These are phyloP conservation scores for Tilletiopsis washingtonensis DNA, from an alignment of 1,284 basidiomycete genomes.

Conservation along the genomic window DNA sequence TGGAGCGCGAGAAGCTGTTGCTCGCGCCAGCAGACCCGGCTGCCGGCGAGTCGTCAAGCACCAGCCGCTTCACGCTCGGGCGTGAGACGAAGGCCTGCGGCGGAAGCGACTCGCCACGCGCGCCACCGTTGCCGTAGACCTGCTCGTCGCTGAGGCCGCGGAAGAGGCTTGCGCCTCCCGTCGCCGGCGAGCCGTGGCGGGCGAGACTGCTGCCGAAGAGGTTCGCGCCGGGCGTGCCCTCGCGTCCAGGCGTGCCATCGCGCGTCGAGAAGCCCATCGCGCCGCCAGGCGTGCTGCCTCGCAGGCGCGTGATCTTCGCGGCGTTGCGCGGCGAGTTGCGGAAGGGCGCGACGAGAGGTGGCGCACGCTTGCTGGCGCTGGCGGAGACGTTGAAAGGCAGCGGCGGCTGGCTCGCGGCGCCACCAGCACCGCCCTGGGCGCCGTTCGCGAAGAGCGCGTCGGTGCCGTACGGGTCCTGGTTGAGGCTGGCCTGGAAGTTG, in stretches of 20 bases:
- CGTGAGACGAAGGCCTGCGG: slow-evolving; percentile 4
- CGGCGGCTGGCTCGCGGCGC: slow-evolving; percentile 21
- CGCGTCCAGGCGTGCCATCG: slow-evolving; percentile 35
- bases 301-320: slow-evolving; percentile 39
- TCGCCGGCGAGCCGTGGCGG: slow-evolving; percentile 35
- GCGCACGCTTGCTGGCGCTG: slow-evolving; percentile 48
- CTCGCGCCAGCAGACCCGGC: slow-evolving; percentile 22
- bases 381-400: slow-evolving; percentile 40
- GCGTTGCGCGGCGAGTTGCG: slow-evolving; percentile 41
- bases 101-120: too few relatives aligned
- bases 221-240: slow-evolving; percentile 36
- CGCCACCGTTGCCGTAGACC: too few relatives aligned
- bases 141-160: slow-evolving; percentile 56
- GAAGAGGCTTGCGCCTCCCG: slow-evolving; percentile 25
- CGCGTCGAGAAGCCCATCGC: slow-evolving; percentile 17
- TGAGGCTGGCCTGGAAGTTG: slow-evolving; percentile 54
- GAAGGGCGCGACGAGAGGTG: slow-evolving; percentile 52
- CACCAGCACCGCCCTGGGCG: slow-evolving; percentile 22
- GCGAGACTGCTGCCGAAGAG: background rate
- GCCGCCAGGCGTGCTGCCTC: slow-evolving; percentile 40
- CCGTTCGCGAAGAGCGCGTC: slow-evolving; percentile 55
- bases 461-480: slow-evolving; percentile 75
- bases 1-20: slow-evolving; percentile 12
- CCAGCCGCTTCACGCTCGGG: slow-evolving; percentile 69
- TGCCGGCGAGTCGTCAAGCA: slow-evolving; percentile 67